Evolutionary conservation across 179 eudicot species (phyloP), one percentile per base, ranked within the genome.

Genomic region (Drosera spatulata): DNA sequence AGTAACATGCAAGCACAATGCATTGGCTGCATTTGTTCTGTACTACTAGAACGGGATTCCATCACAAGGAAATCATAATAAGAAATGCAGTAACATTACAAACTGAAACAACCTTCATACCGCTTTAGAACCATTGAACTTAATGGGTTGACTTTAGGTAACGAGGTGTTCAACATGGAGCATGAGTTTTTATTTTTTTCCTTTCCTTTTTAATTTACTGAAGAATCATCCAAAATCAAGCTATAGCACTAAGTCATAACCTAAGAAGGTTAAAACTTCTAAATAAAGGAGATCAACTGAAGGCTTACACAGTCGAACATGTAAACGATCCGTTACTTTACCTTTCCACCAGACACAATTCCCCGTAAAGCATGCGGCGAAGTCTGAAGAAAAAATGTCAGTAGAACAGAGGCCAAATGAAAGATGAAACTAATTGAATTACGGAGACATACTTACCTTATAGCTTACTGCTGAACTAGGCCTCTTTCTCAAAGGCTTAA

Each of bases 271-370:
- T 0, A 43, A 43, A 43, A 43, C 8, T 7, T 43, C 45, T 43
- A 7, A 43, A 43, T 43, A 43, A 37, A 56, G 45, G 43, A 63
- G 10, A 33, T 41, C 46, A 65, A 59, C 5, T 39, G 3, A 41
- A 60, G 52, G 37, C 49, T 15, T 12, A 15, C 37, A 3, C 15
- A 37, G 7, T 15, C 7, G 4, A 51, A 51, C 15, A 4, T 5
- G 5, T 11, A 51, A 12, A 6, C 55, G 4, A 12, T n/a, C 33
- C 2, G 7, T 61, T 61, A 12, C 33, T 15, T 53, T 70, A 77
- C 81, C 78, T 77, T 77, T 56, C 81, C 81, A 12, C 64, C 70
- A 52, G 67, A 67, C 12, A 39, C 69, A 58, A 77, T 50, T 61
- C 81, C 68, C 59, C 42, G 71, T 60, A 64, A 53, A 47, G 66